Evolutionary conservation across 169 alveolate species (phyloP), one percentile per base, ranked within the genome.

Genomic region (Babesia divergens): DNA sequence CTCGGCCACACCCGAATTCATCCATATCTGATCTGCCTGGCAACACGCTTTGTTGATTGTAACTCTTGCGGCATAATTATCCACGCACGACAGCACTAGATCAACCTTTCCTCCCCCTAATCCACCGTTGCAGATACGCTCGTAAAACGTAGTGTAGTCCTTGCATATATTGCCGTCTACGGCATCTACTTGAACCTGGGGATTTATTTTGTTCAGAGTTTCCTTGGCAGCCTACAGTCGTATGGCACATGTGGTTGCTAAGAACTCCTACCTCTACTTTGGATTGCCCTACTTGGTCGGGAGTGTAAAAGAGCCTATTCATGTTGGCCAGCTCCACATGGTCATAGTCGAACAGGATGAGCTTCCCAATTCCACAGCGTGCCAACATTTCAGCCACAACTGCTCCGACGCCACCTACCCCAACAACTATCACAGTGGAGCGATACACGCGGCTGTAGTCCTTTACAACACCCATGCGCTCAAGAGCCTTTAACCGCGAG

Each of bases 331-430:
- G 82, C 83, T 96, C 99, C 9, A 96, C 97, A 55, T 86, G 92
- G 79, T 96, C 99, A 84, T 93, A 96, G 83, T 96, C 98, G 75
- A 90, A 90, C 43, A 95, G 85, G 20, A 96, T 90, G n/a, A 95
- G 76, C 79, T 94, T 95, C 28, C 98, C 99, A 22, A 96, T 71
- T 18, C 98, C 98, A 72, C 98, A 94, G 65, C 99, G 86, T 9
- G 96, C 91, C 42, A 96, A 86, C 98, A 96, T 96, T 84, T 96
- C 99, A 1, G 97, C 97, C 34, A 94, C 96, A 20, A 94, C 98
- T 22, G 97, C 94, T 11, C 99, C 99, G 13, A 96, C 94, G 31
- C 98, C 99, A 16, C 99, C 99, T 1, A 96, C 95, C 14, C 99
- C 99, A 13, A 96, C 96, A 26, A 96, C 89, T 31, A 92, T 64